These are phyloP conservation scores for Colletotrichum karsti DNA, from an alignment of 2,329 filamentous ascomycete genomes.

Conservation along the genomic window DNA sequence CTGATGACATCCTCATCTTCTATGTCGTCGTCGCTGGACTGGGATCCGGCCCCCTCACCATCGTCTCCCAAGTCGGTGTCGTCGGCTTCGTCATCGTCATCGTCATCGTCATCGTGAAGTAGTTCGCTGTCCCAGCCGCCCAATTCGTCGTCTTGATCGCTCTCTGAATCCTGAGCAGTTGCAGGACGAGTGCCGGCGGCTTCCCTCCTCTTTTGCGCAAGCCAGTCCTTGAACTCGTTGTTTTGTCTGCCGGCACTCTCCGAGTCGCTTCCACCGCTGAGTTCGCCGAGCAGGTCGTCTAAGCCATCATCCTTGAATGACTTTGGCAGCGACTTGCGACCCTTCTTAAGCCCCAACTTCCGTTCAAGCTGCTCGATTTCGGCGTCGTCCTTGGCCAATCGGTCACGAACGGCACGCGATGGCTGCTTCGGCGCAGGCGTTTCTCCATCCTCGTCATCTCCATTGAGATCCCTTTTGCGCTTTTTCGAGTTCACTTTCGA, in stretches of 20 bases:
- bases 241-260: conserved; percentile 64
- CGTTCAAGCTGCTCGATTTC: conserved; percentile 90
- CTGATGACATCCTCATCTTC: conserved; percentile 37
- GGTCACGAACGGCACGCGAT: conserved; percentile 57
- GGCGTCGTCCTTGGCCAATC: conserved; percentile 81
- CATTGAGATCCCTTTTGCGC: conserved; percentile 16
- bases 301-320: conserved; percentile 85
- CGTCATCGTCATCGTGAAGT: conserved; percentile 31
- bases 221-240: conserved; percentile 66
- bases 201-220: conserved; percentile 65
- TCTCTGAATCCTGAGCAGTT: not conserved
- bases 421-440: not conserved
- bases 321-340: conserved; percentile 77
- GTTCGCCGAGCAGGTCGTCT: conserved; percentile 77
- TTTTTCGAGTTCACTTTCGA: conserved; percentile 1
- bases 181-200: conserved; percentile 35
- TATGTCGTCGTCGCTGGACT: conserved; percentile 36
- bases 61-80: conserved; percentile 40
- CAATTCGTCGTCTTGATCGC: conserved; percentile 9
- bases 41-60: conserved; percentile 31
- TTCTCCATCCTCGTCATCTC: conserved; percentile 31
- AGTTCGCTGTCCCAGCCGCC: too few relatives aligned
- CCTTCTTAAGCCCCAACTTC: conserved; percentile 82
- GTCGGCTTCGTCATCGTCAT: conserved; percentile 34
- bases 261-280: conserved; percentile 49